These are phyloP conservation scores for Fusarium palustre DNA, from an alignment of 2,329 filamentous ascomycete genomes.

Conservation along the genomic window DNA sequence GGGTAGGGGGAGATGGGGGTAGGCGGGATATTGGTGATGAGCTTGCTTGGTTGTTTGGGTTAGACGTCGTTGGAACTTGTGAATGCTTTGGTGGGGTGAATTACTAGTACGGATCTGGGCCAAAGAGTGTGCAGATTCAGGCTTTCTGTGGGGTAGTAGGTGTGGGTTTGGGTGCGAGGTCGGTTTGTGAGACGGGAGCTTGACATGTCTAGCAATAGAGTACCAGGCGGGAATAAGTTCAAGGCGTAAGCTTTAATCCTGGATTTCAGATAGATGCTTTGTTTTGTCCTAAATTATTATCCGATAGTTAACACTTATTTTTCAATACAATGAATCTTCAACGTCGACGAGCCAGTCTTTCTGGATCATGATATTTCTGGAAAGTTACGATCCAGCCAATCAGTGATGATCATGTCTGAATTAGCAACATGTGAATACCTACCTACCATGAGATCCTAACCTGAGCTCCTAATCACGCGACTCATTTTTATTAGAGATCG, in stretches of 20 bases:
- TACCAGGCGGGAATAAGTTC: not conserved
- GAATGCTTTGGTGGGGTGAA: slow-evolving; percentile 39
- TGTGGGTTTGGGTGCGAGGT: slow-evolving; percentile 7
- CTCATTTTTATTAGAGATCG: no score
- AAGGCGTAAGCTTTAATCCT: no score
- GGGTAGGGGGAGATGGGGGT: slow-evolving; percentile 10
- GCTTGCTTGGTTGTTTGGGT: slow-evolving; percentile 27
- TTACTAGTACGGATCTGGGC: slow-evolving; percentile 16
- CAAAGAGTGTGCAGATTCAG: not conserved
- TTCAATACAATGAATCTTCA: not conserved
- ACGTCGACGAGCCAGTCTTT: not conserved
- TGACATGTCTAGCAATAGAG: not conserved
- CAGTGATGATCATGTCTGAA: not conserved
- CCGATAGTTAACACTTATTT: not conserved
- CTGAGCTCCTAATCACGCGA: not conserved
- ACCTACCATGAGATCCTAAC: not conserved
- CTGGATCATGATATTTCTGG: not conserved
- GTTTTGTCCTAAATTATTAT: not conserved
- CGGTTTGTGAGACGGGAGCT: slow-evolving; percentile 3
- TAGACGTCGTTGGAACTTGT: slow-evolving; percentile 38
- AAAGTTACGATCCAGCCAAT: slow-evolving; percentile 31
- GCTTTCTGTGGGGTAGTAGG: not conserved
- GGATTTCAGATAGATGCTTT: not conserved
- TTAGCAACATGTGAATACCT: slow-evolving; percentile 16
- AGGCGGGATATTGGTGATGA: slow-evolving; percentile 30